A percentile compares a stretch with the other conserved stretches of the same genome.
Conservation (phyloP, 1,139 yeast genomes). For the Taphrina pruni region DNA sequence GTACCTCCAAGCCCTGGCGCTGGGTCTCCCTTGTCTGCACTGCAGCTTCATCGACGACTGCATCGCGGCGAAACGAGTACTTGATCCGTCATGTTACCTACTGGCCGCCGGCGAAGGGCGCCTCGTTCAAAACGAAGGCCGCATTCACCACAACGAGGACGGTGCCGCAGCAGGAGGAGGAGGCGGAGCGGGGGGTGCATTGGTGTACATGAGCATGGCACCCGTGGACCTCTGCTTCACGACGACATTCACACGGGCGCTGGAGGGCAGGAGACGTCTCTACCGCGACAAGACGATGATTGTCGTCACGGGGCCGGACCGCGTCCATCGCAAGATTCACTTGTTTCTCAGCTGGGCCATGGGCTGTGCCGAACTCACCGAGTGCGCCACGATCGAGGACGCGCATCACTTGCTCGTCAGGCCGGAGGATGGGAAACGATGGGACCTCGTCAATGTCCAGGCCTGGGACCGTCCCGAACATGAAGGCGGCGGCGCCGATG, state of each 20-base stretch:
- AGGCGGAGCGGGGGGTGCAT: no score
- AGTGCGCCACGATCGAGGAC: slow-evolving; percentile 18
- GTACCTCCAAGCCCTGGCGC: slow-evolving; percentile 42
- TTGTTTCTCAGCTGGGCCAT: slow-evolving; percentile 39
- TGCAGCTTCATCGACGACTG: slow-evolving; percentile 36
- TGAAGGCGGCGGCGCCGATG: not conserved
- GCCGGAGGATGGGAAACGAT: slow-evolving; percentile 27
- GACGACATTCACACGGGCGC: not conserved
- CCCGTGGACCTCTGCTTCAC: not conserved
- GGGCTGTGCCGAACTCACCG: slow-evolving; percentile 35
- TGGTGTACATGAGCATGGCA: slow-evolving; percentile 21
- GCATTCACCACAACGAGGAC: not conserved
- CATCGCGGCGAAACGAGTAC: slow-evolving; percentile 1
- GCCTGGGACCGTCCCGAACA: not conserved
- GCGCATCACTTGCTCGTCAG: slow-evolving; percentile 20
- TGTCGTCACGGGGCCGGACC: slow-evolving; percentile 28
- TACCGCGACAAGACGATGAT: slow-evolving; percentile 17
- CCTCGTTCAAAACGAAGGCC: not conserved
- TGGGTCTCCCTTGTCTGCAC: slow-evolving; percentile 42
- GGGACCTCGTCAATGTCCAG: slow-evolving; percentile 26
- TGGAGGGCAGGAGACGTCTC: slow-evolving; percentile 13
- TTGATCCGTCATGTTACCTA: slow-evolving; percentile 28
- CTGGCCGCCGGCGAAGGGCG: slow-evolving; percentile 38
- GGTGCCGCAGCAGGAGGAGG: no score
- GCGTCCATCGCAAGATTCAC: slow-evolving; percentile 20